phyloP scores from a whole-genome alignment of 2,329 filamentous ascomycete genomes.

The Fusarium setosum region DNA sequence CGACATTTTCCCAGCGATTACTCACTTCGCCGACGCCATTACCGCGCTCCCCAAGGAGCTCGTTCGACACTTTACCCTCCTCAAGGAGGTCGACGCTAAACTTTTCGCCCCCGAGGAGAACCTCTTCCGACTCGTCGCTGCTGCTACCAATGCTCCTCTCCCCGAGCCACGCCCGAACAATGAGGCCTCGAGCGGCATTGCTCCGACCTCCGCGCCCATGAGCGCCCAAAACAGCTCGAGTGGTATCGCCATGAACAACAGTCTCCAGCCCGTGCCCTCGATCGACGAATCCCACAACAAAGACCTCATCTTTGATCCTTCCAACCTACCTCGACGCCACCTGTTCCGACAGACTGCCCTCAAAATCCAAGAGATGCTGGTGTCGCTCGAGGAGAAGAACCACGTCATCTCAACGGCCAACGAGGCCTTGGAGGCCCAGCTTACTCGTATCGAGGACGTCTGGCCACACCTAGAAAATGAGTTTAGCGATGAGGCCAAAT shows the following conservation, averaged over 20 bases:
- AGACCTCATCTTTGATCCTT: constrained; percentile 61
- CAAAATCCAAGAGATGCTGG: constrained; percentile 85
- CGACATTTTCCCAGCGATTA: constrained; percentile 75
- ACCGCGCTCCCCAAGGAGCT: constrained; percentile 94
- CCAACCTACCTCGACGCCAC: constrained; percentile 74
- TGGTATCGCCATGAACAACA: constrained; percentile 51
- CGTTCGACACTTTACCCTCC: constrained; percentile 91
- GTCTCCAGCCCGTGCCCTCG: constrained; percentile 52
- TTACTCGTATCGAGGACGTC: constrained; percentile 85
- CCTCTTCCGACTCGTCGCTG: constrained; percentile 79
- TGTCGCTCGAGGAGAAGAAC: constrained; percentile 96
- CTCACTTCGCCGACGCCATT: constrained; percentile 89
- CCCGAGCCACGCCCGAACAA: constrained; percentile 58
- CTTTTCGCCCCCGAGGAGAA: constrained; percentile 88
- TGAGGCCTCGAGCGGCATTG: constrained; percentile 56
- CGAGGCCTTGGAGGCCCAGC: constrained; percentile 86
- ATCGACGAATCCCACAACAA: constrained; percentile 57
- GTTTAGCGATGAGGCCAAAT: constrained; percentile 93
- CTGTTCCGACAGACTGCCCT: constrained; percentile 82
- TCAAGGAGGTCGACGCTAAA: constrained; percentile 98
- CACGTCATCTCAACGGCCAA: constrained; percentile 95
- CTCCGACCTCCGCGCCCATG: constrained; percentile 58
- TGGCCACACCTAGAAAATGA: constrained; percentile 89
- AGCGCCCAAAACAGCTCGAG: constrained; percentile 62
- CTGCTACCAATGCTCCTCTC: constrained; percentile 65